Conservation (phyloP, 768 basidiomycete genomes). For the Collybiopsis luxurians region DNA sequence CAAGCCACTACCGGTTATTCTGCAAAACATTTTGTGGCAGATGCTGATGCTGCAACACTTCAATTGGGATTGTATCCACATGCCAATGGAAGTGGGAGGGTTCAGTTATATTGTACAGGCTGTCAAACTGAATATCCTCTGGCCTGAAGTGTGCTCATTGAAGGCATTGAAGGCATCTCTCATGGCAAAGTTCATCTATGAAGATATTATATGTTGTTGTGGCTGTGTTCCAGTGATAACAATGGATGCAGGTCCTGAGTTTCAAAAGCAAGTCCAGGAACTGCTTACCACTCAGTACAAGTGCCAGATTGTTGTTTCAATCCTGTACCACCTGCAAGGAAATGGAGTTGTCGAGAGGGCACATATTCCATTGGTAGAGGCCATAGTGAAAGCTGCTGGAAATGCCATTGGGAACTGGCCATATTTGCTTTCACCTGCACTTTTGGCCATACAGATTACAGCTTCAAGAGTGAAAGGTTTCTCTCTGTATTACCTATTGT, state of each 20-base stretch:
- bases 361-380: slow-evolving; percentile 21
- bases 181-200: slow-evolving; percentile 27
- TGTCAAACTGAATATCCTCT: slow-evolving; percentile 16
- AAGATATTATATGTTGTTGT: slow-evolving; percentile 25
- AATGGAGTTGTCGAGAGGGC: slow-evolving; percentile 28
- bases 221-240: slow-evolving; percentile 15
- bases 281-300: slow-evolving; percentile 20
- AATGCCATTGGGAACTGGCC: slow-evolving; percentile 23
- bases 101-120: slow-evolving; percentile 24
- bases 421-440: slow-evolving; percentile 15
- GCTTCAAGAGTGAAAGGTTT: slow-evolving; percentile 24
- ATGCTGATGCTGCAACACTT: slow-evolving; percentile 21
- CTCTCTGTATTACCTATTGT: slow-evolving; percentile 27
- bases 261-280: slow-evolving; percentile 19
- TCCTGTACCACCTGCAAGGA: slow-evolving; percentile 23
- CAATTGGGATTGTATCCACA: slow-evolving; percentile 26
- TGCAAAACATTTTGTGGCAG: slow-evolving; percentile 17
- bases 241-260: slow-evolving; percentile 28
- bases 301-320: slow-evolving; percentile 22
- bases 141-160: slow-evolving; percentile 19
- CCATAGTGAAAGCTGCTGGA: slow-evolving; percentile 17
- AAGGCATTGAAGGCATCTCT: slow-evolving; percentile 8
- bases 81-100: slow-evolving; percentile 21
- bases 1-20: slow-evolving; percentile 14
- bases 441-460: slow-evolving; percentile 25